A percentile compares a stretch with the other conserved stretches of the same genome.
Conservation (phyloP, 768 basidiomycete genomes). For the Rhodotorula taiwanensis region DNA sequence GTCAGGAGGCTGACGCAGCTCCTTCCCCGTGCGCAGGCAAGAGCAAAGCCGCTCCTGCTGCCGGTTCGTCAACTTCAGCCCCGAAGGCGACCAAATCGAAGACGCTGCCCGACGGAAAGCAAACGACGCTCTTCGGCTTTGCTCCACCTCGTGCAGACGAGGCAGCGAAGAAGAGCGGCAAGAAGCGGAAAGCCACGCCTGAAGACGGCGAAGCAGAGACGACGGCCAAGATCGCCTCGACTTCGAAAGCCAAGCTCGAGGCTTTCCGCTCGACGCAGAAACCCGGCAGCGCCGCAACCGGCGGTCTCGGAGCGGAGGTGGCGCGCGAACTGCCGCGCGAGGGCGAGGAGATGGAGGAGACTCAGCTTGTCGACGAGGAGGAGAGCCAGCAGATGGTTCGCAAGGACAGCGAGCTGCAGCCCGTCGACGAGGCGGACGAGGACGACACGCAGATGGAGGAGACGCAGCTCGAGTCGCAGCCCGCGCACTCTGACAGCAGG, state of each 20-base stretch:
- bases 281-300: neutral
- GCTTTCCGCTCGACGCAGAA: constrained; percentile 4
- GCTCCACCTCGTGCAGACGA: constrained; percentile 13
- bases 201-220: neutral
- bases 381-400: neutral
- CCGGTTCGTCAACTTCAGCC: neutral
- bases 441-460: constrained; percentile 21
- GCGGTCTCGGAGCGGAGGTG: constrained; percentile 11
- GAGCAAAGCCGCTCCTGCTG: constrained; percentile 5
- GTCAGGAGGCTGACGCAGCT: too few species aligned
- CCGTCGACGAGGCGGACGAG: constrained; percentile 5
- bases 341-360: constrained; percentile 27
- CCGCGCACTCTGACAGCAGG: too few species aligned
- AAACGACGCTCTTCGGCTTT: constrained; percentile 31
- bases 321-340: constrained; percentile 26
- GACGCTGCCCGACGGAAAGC: constrained; percentile 2
- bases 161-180: neutral
- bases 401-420: neutral
- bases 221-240: neutral
- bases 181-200: constrained; percentile 36
- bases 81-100: too few species aligned
- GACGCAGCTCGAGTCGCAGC: constrained; percentile 11
- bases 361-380: constrained; percentile 11
- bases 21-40: constrained; percentile 2
- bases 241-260: constrained; percentile 1